These are phyloP conservation scores for Remersonia thermophila DNA, from an alignment of 2,329 filamentous ascomycete species.

Conservation along the genomic window DNA sequence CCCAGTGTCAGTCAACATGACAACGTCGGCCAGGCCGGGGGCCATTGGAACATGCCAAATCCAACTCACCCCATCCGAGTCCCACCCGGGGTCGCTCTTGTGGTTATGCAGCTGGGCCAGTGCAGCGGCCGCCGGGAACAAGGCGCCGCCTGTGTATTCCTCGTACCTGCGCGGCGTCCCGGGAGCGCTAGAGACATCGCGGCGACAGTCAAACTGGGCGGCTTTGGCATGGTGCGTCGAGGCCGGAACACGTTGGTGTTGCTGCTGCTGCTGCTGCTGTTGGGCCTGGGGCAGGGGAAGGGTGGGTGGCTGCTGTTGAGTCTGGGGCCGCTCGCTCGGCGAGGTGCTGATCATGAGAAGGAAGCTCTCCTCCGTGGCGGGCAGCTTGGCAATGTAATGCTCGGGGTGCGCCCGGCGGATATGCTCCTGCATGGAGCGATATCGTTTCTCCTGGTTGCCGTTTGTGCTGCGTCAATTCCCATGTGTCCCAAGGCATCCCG, in stretches of 20 bases:
- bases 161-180: constrained; percentile 57
- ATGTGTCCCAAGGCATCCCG: constrained; percentile 1
- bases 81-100: constrained; percentile 64
- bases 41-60: neutral
- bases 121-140: constrained; percentile 66
- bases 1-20: constrained; percentile 9
- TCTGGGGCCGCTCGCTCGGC: constrained; percentile 34
- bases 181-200: constrained; percentile 54
- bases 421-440: constrained; percentile 98
- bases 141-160: constrained; percentile 52
- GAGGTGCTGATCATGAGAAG: constrained; percentile 88
- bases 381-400: constrained; percentile 94
- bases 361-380: constrained; percentile 96
- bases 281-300: neutral
- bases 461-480: constrained; percentile 12
- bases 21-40: neutral
- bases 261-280: constrained; percentile 18
- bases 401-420: constrained; percentile 94
- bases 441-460: constrained; percentile 32
- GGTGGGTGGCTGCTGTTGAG: constrained; percentile 14
- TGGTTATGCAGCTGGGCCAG: constrained; percentile 72
- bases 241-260: too few species aligned
- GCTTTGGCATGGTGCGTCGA: constrained; percentile 26
- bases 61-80: constrained; percentile 58
- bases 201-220: constrained; percentile 54